Percentiles rank a stretch among this genome's conserved stretches.
These are phyloP conservation scores for Xylaria sp. DNA, from an alignment of 2,329 filamentous ascomycete genomes.

Conservation along the genomic window DNA sequence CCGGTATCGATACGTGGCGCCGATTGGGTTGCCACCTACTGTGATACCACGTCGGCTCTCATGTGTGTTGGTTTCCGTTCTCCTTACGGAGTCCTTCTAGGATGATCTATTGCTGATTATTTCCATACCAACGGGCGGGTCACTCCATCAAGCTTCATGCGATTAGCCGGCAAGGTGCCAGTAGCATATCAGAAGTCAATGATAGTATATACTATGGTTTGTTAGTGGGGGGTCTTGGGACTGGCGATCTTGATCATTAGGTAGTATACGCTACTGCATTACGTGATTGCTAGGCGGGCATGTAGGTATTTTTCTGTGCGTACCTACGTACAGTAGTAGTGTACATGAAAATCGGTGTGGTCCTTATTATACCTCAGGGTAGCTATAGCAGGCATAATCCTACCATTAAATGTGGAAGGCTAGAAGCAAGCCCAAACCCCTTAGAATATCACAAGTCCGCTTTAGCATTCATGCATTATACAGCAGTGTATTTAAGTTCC, in stretches of 20 bases:
- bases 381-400: neutral
- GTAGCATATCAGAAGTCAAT: neutral
- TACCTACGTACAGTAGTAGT: too few species aligned
- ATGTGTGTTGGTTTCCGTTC: conserved; percentile 1
- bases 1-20: neutral
- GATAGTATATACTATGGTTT: too few species aligned
- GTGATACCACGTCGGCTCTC: neutral
- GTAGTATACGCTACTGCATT: neutral
- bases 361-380: neutral
- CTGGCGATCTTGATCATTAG: conserved; percentile 16
- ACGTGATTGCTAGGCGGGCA: neutral
- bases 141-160: conserved; percentile 6
- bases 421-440: too few species aligned
- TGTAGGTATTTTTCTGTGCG: too few species aligned
- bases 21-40: neutral
- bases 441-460: neutral
- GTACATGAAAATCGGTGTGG: neutral
- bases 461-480: neutral
- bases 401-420: neutral
- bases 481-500: neutral
- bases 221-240: conserved; percentile 5
- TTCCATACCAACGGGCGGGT: neutral
- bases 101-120: conserved; percentile 16
- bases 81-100: conserved; percentile 1
- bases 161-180: conserved; percentile 14